Evolutionary conservation across 441 rosid species (phyloP), one percentile per base, ranked within the genome.

Genomic region (Biscutella laevigata): DNA sequence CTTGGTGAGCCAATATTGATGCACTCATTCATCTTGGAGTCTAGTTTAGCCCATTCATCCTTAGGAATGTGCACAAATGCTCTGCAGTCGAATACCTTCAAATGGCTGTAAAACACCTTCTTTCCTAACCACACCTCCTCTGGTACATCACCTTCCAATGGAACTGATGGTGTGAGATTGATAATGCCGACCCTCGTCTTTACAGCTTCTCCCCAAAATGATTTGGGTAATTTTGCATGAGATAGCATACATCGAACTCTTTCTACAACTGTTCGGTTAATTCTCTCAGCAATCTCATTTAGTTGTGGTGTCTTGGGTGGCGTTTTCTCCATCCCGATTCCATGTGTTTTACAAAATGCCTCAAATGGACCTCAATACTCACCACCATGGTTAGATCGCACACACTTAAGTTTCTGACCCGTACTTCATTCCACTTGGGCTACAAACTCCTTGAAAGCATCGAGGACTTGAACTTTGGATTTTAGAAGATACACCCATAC

Each of bases 201-300:
- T 17, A 17, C 3, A 17, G 20, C 20, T 17, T 17, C 20, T 17
- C 20, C 3, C 20, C 20, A 17, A 17, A 17, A 3, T 17, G 20
- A 17, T 17, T 17, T 17, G 20, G 20, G 20, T 17, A 17, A 17
- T 17, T 17, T 17, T 17, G n/a, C 20, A 17, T 17, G 20, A 17
- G 20, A 17, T 17, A 17, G 20, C 3, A 12, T 11, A 37, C 51
- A 68, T 14, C 50, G 20, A 2, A 51, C 21, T 28, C 24, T 56
- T 3, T 57, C 50, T 26, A 22, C 20, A 1, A 60, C 12, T 15
- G 28, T 45, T 41, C 4, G 20, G 4, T 32, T 43, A 26, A 69
- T 63, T 40, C 53, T 57, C 13, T 63, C 24, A 19, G 24, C 57
- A 11, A 66, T 11, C 1, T 44, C 55, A 50, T 51, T 43, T 6